Base-by-base conservation (phyloP, 805 yeast species). In the Monosporozyma siamensis region DNA sequence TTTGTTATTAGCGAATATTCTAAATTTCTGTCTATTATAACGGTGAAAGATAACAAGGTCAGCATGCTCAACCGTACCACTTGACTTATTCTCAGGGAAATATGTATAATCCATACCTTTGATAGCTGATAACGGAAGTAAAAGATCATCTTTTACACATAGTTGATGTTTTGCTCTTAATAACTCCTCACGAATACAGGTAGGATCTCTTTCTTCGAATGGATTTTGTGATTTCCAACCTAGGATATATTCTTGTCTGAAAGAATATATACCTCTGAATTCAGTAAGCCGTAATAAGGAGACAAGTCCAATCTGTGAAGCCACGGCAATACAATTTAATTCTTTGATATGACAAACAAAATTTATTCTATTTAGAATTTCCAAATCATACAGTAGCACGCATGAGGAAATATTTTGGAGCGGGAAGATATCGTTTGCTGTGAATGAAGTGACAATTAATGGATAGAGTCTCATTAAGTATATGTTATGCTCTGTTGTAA, bases 191-290 rank as follows among this genome's bases (percentile, higher is more conserved):
- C 11, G 12, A 10, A 45, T 39, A 34, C 55, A 51, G 2, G n/a
- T 23, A 35, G 41, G 40, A 24, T 43, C 41, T 6, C 14, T 10
- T 14, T 46, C 41, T 9, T 30, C 15, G 21, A 29, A 34, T 8
- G 55, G 49, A 22, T 52, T 47, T 40, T 55, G 59, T 6, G 48
- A 30, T 8, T 46, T 39, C 59, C 60, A 56, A 6, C 61, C 61
- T 3, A 52, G 15, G 17, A 56, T 45, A 45, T 53, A 55, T 38
- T 58, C 63, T 40, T 56, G 60, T 42, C 61, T 49, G 38, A 55
- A 58, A 10, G 60, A 53, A 38, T 45, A 53, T 5, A 58, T 49
- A 3, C 63, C 63, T 10, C 48, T 49, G 32, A 44, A 58, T 29
- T 53, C 56, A 3, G 61, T 56, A 24, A 58, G 41, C 36, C 61